Conservation (phyloP, 768 basidiomycete genomes). For the Daedalea quercina region DNA sequence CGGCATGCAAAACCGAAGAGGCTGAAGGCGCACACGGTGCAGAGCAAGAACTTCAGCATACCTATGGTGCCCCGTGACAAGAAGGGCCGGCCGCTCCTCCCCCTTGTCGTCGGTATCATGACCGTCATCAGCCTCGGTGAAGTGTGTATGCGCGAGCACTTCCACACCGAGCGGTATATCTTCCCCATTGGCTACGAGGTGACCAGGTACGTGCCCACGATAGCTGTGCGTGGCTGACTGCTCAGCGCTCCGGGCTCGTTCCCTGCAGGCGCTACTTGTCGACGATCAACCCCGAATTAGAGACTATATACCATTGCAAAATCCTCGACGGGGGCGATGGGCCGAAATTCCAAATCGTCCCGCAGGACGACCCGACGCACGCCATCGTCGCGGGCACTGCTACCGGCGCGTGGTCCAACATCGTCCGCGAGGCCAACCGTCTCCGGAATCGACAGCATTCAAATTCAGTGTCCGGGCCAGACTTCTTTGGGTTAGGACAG, state of each 20-base stretch:
- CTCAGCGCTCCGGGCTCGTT: conserved; percentile 5
- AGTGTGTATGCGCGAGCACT: conserved; percentile 78
- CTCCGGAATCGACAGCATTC: conserved; percentile 79
- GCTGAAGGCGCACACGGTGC: conserved; percentile 75
- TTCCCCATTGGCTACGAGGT: conserved; percentile 86
- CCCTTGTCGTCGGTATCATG: conserved; percentile 84
- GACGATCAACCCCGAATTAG: conserved; percentile 55
- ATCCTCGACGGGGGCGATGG: conserved; percentile 83
- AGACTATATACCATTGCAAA: conserved; percentile 76
- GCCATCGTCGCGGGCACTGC: conserved; percentile 82
- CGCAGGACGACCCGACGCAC: conserved; percentile 62
- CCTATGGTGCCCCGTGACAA: conserved; percentile 76
- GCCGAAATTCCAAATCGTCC: conserved; percentile 80
- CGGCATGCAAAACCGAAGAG: conserved; percentile 67
- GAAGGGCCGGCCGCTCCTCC: conserved; percentile 62
- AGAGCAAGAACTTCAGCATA: conserved; percentile 69
- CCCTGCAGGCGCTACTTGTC: conserved; percentile 65
- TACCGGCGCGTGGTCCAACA: conserved; percentile 81
- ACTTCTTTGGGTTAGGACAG: conserved; percentile 83
- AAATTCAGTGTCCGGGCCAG: conserved; percentile 83
- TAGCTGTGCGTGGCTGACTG: conserved; percentile 1
- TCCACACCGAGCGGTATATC: conserved; percentile 84
- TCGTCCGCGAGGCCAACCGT: conserved; percentile 77
- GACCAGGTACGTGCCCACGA: conserved; percentile 45
- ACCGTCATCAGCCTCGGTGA: conserved; percentile 69